Percentiles rank a stretch among this genome's conserved stretches.
Conservation (phyloP, 2,329 filamentous ascomycete genomes). For the Curvularia sp. region DNA sequence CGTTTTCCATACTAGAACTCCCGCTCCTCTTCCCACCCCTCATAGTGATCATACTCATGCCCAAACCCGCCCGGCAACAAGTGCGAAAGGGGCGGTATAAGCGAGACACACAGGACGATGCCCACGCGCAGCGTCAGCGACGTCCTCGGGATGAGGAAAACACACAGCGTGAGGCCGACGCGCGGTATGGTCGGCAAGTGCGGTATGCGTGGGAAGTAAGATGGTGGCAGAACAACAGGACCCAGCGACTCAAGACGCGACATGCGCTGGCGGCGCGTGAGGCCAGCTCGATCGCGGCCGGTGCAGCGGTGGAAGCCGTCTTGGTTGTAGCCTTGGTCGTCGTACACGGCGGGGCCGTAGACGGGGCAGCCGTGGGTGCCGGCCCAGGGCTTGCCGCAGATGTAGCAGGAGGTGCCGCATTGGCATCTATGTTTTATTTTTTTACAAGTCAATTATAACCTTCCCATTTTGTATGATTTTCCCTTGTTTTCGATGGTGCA, state of each 20-base stretch:
- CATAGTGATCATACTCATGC: not conserved
- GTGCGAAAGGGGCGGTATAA: not conserved
- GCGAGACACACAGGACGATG: not conserved
- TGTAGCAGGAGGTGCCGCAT: conserved; percentile 42
- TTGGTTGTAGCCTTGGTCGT: conserved; percentile 44
- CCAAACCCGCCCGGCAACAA: not conserved
- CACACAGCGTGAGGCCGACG: not conserved
- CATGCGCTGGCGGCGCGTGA: conserved; percentile 22
- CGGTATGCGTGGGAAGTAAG: not conserved
- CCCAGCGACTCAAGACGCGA: too few relatives aligned
- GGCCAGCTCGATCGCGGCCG: conserved; percentile 35
- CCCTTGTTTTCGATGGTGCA: not conserved
- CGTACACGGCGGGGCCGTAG: conserved; percentile 41
- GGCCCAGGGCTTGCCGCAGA: conserved; percentile 42
- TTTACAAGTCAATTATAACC: too few relatives aligned
- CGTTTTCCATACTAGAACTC: too few relatives aligned
- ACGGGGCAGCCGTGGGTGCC: conserved; percentile 42
- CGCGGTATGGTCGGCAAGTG: too few relatives aligned
- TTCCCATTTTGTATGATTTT: too few relatives aligned
- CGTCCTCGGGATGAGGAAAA: not conserved
- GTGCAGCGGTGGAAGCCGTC: conserved; percentile 41
- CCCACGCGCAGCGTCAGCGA: not conserved
- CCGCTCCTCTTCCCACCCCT: not conserved
- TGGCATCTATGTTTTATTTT: conserved; percentile 20
- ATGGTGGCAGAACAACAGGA: not conserved